Evolutionary conservation across 1,284 basidiomycete species (phyloP).

Genomic region (Sanguinoderma infundibulare): DNA sequence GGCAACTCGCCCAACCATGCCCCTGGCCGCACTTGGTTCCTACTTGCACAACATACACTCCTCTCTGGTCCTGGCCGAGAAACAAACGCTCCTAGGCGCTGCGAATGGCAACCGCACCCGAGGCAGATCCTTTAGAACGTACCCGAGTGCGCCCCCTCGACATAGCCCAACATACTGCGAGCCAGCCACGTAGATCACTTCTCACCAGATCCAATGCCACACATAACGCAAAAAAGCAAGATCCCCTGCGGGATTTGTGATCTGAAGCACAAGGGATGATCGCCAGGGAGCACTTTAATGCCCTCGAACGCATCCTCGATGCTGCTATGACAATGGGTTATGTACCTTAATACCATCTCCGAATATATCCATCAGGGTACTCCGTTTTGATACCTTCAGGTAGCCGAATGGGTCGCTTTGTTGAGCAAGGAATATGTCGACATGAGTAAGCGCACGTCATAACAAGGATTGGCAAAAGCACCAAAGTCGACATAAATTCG

Average conservation of each 20-base stretch:
- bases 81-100: background rate
- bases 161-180: background rate
- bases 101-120: background rate
- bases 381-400: background rate
- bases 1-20: background rate
- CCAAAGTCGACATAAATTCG: background rate
- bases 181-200: background rate
- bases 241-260: background rate
- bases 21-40: background rate
- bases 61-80: background rate
- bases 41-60: background rate
- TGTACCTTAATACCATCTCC: background rate
- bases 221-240: background rate
- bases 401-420: background rate
- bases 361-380: background rate
- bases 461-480: background rate
- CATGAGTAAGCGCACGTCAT: background rate
- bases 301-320: background rate
- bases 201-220: background rate
- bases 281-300: background rate
- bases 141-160: background rate
- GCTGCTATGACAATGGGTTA: constrained; percentile 7
- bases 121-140: background rate
- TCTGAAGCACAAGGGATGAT: background rate
- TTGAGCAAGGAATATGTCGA: background rate